Evolutionary conservation across 2,329 filamentous ascomycete species (phyloP).

Genomic region (Fusarium dlaminii): DNA sequence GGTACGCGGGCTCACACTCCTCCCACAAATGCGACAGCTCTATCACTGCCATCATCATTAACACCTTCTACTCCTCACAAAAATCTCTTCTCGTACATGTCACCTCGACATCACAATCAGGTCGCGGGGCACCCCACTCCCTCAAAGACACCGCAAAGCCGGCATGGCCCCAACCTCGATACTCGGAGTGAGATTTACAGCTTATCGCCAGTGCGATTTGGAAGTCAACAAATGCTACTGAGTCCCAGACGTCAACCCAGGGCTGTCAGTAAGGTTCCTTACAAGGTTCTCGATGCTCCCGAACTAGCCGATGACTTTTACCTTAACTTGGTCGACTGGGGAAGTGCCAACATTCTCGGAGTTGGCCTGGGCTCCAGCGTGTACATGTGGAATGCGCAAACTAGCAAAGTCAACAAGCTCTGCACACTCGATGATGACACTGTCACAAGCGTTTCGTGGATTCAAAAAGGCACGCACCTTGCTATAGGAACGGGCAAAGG

Average conservation of each 20-base stretch:
- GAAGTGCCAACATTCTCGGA: constrained; percentile 90
- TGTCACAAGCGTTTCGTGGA: constrained; percentile 98
- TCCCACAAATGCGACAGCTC: constrained; percentile 70
- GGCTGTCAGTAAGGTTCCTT: constrained; percentile 94
- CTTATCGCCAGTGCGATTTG: constrained; percentile 90
- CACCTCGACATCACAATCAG: constrained; percentile 73
- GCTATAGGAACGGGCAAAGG: constrained; percentile 96
- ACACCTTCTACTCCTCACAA: constrained; percentile 97
- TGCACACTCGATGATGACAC: constrained; percentile 93
- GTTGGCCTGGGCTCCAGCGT: constrained; percentile 93
- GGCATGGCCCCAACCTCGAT: constrained; percentile 89
- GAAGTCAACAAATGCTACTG: constrained; percentile 91
- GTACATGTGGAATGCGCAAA: constrained; percentile 97
- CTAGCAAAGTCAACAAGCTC: constrained; percentile 90
- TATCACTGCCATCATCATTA: constrained; percentile 74
- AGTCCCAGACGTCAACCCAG: constrained; percentile 89
- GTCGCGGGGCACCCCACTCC: constrained; percentile 87
- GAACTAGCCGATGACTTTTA: constrained; percentile 98
- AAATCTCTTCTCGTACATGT: constrained; percentile 94
- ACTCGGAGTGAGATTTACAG: constrained; percentile 94
- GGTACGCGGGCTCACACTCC: constrained; percentile 83
- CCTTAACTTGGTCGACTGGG: constrained; percentile 97
- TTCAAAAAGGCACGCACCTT: constrained; percentile 94
- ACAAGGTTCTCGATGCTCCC: constrained; percentile 96
- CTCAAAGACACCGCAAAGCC: constrained; percentile 86